Conservation (phyloP, 306 rosid species). For the Lathyrus tuberosus region DNA sequence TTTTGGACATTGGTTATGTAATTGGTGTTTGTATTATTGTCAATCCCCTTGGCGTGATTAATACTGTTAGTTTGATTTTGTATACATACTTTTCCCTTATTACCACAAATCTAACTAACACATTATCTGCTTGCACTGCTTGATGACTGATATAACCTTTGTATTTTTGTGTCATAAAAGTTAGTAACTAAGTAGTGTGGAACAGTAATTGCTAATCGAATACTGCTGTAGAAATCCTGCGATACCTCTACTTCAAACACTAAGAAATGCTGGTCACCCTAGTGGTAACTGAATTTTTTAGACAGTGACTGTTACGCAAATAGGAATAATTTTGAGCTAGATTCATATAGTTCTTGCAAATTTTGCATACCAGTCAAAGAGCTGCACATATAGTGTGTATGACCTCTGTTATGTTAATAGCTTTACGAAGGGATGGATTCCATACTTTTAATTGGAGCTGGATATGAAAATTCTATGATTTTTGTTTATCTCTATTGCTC, state of each 20-base stretch:
- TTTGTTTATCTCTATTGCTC: background rate
- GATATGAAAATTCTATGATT: background rate
- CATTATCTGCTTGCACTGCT: background rate
- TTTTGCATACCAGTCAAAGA: background rate
- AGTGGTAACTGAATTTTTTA: constrained; percentile 2
- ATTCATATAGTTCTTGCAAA: background rate
- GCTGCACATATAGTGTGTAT: constrained; percentile 4
- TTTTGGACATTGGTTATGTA: background rate
- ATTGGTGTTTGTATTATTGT: background rate
- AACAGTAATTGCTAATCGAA: background rate
- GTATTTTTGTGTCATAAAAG: constrained; percentile 20
- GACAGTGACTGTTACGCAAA: background rate
- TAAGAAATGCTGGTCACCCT: constrained; percentile 6
- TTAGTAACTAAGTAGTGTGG: background rate
- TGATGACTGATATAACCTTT: background rate
- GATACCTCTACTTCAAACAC: background rate
- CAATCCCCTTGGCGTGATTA: background rate
- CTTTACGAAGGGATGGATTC: background rate
- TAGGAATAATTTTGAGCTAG: constrained; percentile 1
- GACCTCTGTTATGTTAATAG: background rate
- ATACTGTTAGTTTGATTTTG: constrained; percentile 2
- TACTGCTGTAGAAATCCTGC: constrained; percentile 6
- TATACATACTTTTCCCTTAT: background rate
- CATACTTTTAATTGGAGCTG: constrained; percentile 10
- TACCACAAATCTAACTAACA: too few species aligned